These are phyloP conservation scores for Solanum sitiens DNA, from an alignment of 257 asterid species.

Conservation along the genomic window DNA sequence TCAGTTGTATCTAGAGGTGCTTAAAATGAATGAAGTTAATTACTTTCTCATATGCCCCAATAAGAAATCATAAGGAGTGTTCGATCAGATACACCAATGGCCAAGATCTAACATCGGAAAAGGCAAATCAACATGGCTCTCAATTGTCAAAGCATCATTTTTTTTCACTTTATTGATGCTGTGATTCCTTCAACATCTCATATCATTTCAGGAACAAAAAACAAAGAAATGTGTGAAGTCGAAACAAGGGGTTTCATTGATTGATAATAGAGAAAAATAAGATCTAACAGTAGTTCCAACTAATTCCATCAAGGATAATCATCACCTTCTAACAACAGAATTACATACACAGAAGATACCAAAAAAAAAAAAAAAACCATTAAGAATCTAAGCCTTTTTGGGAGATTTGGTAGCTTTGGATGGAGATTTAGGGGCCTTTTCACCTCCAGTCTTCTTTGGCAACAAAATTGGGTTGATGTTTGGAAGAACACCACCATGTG, in stretches of 20 bases:
- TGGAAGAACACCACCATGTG: conserved; percentile 17
- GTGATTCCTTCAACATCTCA: background rate
- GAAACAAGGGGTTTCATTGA: conserved; percentile 2
- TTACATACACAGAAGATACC: background rate
- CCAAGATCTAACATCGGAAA: background rate
- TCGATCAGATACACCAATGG: background rate
- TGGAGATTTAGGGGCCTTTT: background rate
- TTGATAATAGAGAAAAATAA: background rate
- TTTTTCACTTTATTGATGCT: background rate
- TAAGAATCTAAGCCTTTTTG: background rate
- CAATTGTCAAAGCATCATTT: background rate
- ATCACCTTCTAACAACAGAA: background rate
- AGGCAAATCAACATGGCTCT: no score
- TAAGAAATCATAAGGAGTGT: background rate
- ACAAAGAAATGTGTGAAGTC: background rate
- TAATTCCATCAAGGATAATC: background rate
- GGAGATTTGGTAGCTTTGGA: conserved; percentile 8
- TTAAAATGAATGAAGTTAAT: background rate
- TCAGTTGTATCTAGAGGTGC: background rate
- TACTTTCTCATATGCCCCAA: background rate
- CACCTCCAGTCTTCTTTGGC: conserved; percentile 5
- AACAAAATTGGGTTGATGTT: conserved; percentile 14
- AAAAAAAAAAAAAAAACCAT: no score
- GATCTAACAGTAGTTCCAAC: background rate
- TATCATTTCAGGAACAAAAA: background rate